Evolutionary conservation across 345 rosid species (phyloP).

Genomic region (Hibiscus syriacus): DNA sequence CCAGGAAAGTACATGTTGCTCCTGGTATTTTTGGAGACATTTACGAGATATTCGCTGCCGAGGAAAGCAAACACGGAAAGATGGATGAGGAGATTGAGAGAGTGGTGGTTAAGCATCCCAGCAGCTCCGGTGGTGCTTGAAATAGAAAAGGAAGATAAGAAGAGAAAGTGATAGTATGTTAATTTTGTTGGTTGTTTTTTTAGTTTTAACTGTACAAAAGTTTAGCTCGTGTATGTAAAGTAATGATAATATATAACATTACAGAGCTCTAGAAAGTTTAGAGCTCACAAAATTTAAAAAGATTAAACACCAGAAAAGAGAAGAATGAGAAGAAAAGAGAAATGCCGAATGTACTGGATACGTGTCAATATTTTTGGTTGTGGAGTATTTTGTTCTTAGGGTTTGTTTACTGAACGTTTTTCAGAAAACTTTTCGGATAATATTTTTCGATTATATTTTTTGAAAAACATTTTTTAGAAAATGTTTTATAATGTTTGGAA

Average conservation of each 20-base stretch:
- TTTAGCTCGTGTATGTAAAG: neutral
- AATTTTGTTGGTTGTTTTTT: neutral
- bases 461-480: too few relatives aligned
- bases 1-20: conserved; percentile 55
- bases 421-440: too few relatives aligned
- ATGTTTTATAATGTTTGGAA: too few relatives aligned
- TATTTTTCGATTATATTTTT: too few relatives aligned
- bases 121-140: conserved; percentile 83
- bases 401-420: too few relatives aligned
- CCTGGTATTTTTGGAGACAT: conserved; percentile 51
- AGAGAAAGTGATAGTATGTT: conserved; percentile 35
- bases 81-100: conserved; percentile 70
- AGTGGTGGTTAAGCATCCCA: conserved; percentile 98
- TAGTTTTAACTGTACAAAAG: neutral
- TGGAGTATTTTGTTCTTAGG: too few relatives aligned
- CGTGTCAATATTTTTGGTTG: too few relatives aligned
- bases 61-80: conserved; percentile 67
- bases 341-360: neutral
- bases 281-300: neutral
- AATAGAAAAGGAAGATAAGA: conserved; percentile 65
- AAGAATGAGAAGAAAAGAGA: neutral
- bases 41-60: conserved; percentile 74
- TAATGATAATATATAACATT: neutral
- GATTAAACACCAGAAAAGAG: neutral
- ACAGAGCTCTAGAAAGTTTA: neutral